Evolutionary conservation across 805 yeast species (phyloP), one percentile per base, ranked within the genome.

Genomic region (Candida tallmaniae): DNA sequence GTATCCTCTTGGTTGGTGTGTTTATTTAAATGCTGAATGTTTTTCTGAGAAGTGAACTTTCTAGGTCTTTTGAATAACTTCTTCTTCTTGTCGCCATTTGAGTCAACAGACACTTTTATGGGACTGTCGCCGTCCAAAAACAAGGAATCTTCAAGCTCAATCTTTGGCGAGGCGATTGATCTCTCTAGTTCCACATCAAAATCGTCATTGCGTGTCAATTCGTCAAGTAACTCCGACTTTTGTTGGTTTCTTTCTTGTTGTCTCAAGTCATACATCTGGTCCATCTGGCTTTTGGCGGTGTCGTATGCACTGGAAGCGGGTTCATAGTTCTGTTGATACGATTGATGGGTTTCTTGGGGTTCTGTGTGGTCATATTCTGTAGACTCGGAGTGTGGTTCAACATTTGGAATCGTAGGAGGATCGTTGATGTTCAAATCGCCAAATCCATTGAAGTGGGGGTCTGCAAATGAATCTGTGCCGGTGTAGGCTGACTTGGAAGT

Each of bases 181-280:
- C 64, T 57, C 21, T 70, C 73, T 29, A 65, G 58, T 8, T 46
- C 49, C 21, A 43, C 44, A 23, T 39, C 47, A 27, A 50, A 52
- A 16, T 46, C 51, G 4, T 62, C 56, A 22, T 60, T 64, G 22
- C 53, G 52, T 5, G 74, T 64, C 27, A 79, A 57, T 12, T 71
- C 65, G 2, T 73, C 58, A 18, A 78, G 38, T 8, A 73, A 58
- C 34, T 40, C 47, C 15, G 49, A 40, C 34, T 47, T 50, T 38
- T 54, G 64, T 34, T 51, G 60, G 29, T 51, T 48, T 30, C 60
- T 42, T 41, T 54, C 60, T 40, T 61, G 65, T 28, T 53, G 60
- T 36, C 56, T 62, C 29, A 70, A 47, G 36, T 65, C 56, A 15
- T 49, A 43, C 23, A 44, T 34, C 42, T 56, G 62, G 16, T 53